Base-by-base conservation (phyloP, 2,329 filamentous ascomycete genomes). In the Botrytis porri region DNA sequence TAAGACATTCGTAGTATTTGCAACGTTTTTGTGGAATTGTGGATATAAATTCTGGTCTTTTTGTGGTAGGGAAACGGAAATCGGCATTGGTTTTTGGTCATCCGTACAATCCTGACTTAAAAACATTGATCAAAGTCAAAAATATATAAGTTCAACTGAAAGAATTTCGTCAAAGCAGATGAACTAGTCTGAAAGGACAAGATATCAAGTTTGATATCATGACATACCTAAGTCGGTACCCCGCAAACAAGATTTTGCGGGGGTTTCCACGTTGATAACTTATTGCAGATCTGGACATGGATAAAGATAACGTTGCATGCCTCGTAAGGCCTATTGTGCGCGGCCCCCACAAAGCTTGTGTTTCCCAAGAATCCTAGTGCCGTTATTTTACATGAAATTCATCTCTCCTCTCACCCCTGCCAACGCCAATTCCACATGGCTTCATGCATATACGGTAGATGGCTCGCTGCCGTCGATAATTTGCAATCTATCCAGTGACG, bases 271-370 rank as follows among this genome's bases (percentile, higher is more conserved):
- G 8, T 54, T 67, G 32, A 16, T 54, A 32, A 57, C 18, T 20
- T 29, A 32, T 20, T 41, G 65, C 65, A 69, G 65, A 57, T 69
- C 65, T 32, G n/a, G 7, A 9, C 37, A 32, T 43, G 37, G 25
- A 37, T 57, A 43, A 32, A 69, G 65, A 69, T 69, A 69, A 69
- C 48, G 48, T 41, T 57, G 65, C 25, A 69, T 43, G 48, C n/a
- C 51, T 22, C 59, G 37, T 65, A 43, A 43, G 32, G 43, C 22
- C 25, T 59, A 25, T 39, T 39, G 57, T 59, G n/a, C 35, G 45
- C 22, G 35, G 14, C 45, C 69, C 57, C 69, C 57, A 51, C 57
- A 63, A 71, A 65, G 69, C 60, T 71, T 71, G 69, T 71, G 25
- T 39, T 37, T n/a, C 41, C 41, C 12, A 57, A 51, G 9, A n/a